Base-by-base conservation (phyloP, 139 green algal species). In the Chlamydomonas asymmetrica region DNA sequence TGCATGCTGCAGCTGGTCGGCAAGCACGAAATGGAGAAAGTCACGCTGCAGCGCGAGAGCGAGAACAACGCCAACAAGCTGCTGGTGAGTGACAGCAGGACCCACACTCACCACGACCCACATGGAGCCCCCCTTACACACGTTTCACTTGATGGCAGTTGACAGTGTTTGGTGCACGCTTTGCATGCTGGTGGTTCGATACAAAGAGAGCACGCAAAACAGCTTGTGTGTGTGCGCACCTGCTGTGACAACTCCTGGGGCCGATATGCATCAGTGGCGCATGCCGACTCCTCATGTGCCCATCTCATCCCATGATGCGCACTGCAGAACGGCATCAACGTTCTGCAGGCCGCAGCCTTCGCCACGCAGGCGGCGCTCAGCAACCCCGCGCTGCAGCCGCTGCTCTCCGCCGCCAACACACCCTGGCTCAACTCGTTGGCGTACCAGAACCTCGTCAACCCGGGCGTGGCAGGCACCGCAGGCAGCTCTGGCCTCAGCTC, bases 1-100 rank as follows among this genome's bases (percentile, higher is more conserved):
- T 93, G 88, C 83, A 90, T 92, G 85, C 72, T 94, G 80, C 88
- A 94, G 84, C 83, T 91, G 37, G 84, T 90, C 3, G 82, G 80
- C 25, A 61, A 87, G 2, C 83, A 89, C 8, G 90, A 94, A 72
- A 90, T 93, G 82, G 87, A 88, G 71, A 91, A 91, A 74, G 82
- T 88, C 38, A 70, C 79, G 45, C 82, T 91, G 67, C 85, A 87
- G 80, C 72, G 74, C n/a, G 85, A 91, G 75, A 78, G 75, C 45
- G 81, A 82, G 60, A 69, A 63, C 38, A 64, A 40, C 5, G 62
- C 40, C 35, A 80, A 76, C 50, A 82, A 84, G 80, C 31, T 85
- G 60, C 76, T 85, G 78, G 83, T 82, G 48, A 69, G 83, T 63
- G 20, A n/a, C n/a, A n/a, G n/a, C n/a, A n/a, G n/a, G n/a, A n/a